Evolutionary conservation across 2,329 filamentous ascomycete genomes (phyloP).

Genomic region (Calonectria honghensis): DNA sequence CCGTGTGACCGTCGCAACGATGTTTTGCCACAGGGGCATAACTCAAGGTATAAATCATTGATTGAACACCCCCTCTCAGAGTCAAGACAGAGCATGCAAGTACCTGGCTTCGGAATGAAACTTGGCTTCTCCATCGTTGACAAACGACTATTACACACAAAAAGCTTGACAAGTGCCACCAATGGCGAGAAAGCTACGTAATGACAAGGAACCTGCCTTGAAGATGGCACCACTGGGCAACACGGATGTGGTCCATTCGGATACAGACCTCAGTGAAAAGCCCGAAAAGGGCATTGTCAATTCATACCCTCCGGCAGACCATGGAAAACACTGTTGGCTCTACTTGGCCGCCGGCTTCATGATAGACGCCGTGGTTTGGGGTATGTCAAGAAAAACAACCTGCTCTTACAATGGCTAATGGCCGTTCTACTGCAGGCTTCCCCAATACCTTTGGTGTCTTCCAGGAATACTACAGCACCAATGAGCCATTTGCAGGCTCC

Average conservation of each 20-base stretch:
- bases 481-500: constrained; percentile 26
- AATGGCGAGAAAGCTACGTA: not conserved
- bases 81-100: not conserved
- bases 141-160: not conserved
- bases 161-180: no score
- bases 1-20: not conserved
- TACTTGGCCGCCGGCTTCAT: constrained; percentile 32
- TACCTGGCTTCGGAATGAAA: constrained; percentile 13
- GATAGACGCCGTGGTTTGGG: constrained; percentile 29
- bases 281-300: not conserved
- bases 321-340: constrained; percentile 34
- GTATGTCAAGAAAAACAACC: not conserved
- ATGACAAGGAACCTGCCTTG: not conserved
- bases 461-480: constrained; percentile 34
- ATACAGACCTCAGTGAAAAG: constrained; percentile 2
- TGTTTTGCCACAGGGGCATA: not conserved
- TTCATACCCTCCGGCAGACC: constrained; percentile 8
- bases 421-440: constrained; percentile 22
- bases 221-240: not conserved
- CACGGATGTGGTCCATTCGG: not conserved
- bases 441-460: constrained; percentile 35
- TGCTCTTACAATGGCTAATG: constrained; percentile 2
- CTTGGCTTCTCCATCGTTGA: not conserved
- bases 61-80: constrained; percentile 4
- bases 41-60: constrained; percentile 14